Evolutionary conservation across 768 basidiomycete genomes (phyloP), one percentile per base, ranked within the genome.

Genomic region (Kwoniella heveanensis): DNA sequence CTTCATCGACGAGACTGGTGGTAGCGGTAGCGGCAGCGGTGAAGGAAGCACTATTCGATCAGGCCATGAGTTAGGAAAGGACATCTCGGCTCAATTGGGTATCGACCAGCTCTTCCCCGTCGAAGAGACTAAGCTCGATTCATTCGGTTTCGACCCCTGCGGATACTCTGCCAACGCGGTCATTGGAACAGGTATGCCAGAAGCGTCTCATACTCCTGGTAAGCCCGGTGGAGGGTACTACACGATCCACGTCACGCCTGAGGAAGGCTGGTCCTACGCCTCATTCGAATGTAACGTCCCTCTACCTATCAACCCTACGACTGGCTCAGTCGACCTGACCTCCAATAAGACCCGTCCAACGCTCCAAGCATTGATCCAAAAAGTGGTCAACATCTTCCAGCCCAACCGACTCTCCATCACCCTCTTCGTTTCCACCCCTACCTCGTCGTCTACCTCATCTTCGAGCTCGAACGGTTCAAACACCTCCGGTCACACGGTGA

Each of bases 201-300:
- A 30, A 62, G 65, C 22, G 57, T 52, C 22, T 56, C 49, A 49
- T 25, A 46, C 30, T 4, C 44, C 39, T 22, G 54, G 58, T 2
- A 75, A 73, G 19, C 64, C 62, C 10, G 86, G 87, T 17, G 96
- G 97, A 80, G 92, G 95, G 39, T 99, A 99, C 81, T 97, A 91
- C 79, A 97, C 92, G 7, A 95, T 99, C 60, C 96, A 99, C 78
- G 95, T 98, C 64, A 99, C 96, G 0, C 96, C 96, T 26, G 96
- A 98, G 80, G 88, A 90, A 72, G 95, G 91, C 60, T 98, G 92
- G 90, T 96, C 93, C 50, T 99, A 96, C 80, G 96, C 96, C 67
- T 92, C 90, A 73, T 98, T 99, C 83, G 96, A 99, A 81, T 95
- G 92, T 83, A 99, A 99, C 80, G 87, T 96, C n/a, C 91, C 91